Percentiles rank a stretch among this genome's conserved stretches.
Evolutionary conservation across 495 filamentous ascomycete genomes (phyloP).

Genomic region (Penicillium bovifimosum): DNA sequence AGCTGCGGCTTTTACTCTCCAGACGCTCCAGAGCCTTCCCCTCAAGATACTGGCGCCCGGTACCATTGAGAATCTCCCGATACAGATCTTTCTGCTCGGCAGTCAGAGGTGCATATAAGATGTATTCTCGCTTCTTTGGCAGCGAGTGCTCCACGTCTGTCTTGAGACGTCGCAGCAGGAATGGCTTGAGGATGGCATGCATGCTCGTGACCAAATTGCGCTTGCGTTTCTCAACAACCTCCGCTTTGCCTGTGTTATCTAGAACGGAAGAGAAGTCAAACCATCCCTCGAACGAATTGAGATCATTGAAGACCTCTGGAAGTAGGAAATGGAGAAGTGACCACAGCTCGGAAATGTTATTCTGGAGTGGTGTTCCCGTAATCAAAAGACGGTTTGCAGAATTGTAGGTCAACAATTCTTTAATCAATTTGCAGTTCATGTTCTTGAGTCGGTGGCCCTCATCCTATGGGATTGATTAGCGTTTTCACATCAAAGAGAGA

Average conservation of each 20-base stretch:
- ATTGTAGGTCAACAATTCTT: constrained; percentile 77
- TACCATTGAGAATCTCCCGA: constrained; percentile 73
- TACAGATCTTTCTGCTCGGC: constrained; percentile 86
- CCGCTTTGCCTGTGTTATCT: constrained; percentile 65
- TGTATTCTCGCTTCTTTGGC: constrained; percentile 95
- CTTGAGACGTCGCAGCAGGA: constrained; percentile 84
- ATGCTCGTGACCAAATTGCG: constrained; percentile 81
- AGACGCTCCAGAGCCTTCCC: constrained; percentile 71
- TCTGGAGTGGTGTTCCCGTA: constrained; percentile 92
- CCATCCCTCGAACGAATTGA: constrained; percentile 86
- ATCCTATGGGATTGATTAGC: constrained; percentile 49
- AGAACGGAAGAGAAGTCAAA: constrained; percentile 91
- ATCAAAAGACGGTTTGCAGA: constrained; percentile 89
- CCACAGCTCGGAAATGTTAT: constrained; percentile 94
- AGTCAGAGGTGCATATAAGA: constrained; percentile 86
- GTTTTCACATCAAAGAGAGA: not conserved
- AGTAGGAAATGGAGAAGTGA: constrained; percentile 90
- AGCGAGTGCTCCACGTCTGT: constrained; percentile 83
- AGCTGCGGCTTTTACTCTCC: constrained; percentile 29
- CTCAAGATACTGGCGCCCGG: constrained; percentile 75
- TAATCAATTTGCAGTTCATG: constrained; percentile 85
- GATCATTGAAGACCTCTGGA: constrained; percentile 84
- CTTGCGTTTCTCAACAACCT: constrained; percentile 51
- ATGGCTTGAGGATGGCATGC: constrained; percentile 87
- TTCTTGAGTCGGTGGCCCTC: constrained; percentile 98